Percentiles rank a stretch among this genome's conserved stretches.
phyloP scores from a whole-genome alignment of 306 rosid genomes.

The Clitoria ternatea region DNA sequence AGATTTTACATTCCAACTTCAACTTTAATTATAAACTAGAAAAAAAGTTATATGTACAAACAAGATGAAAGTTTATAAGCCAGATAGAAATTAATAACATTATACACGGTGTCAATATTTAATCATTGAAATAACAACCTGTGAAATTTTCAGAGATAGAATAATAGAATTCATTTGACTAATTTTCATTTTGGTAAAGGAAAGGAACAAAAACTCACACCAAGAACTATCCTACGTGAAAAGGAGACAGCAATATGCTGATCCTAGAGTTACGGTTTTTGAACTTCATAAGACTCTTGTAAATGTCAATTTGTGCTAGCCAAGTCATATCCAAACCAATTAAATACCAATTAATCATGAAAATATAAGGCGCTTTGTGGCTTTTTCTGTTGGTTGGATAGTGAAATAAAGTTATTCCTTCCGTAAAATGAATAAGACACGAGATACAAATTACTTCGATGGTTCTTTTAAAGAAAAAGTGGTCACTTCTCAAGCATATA shows the following conservation, averaged over 20 bases:
- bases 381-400: background rate
- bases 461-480: conserved; percentile 10
- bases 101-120: too few species aligned
- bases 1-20: too few species aligned
- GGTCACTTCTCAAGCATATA: conserved; percentile 13
- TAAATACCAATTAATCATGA: background rate
- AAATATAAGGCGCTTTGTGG: background rate
- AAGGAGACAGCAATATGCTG: background rate
- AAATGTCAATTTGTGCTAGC: background rate
- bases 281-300: background rate
- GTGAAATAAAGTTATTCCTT: conserved; percentile 12
- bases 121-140: too few species aligned
- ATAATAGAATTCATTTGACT: too few species aligned
- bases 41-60: too few species aligned
- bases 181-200: background rate
- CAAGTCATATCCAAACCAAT: too few species aligned
- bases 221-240: background rate
- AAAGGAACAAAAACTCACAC: background rate
- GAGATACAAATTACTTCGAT: background rate
- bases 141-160: too few species aligned
- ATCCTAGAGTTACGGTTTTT: background rate
- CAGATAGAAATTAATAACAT: too few species aligned
- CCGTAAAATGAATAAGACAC: conserved; percentile 7
- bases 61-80: too few species aligned
- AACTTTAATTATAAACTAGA: too few species aligned